phyloP scores from a whole-genome alignment of 1,284 basidiomycete species.

The Lentinus polychrous region DNA sequence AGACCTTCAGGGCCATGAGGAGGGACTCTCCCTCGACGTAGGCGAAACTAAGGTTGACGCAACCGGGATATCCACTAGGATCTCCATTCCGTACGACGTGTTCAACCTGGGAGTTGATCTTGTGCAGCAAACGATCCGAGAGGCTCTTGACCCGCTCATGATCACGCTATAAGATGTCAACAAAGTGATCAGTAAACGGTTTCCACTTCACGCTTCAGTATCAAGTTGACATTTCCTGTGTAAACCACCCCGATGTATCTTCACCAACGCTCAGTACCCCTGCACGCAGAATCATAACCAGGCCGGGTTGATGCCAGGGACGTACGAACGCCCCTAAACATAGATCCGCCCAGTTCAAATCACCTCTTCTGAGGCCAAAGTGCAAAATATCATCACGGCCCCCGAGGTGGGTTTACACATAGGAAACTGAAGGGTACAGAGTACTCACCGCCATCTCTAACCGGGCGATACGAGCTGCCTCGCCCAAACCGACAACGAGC shows the following conservation, averaged over 20 bases:
- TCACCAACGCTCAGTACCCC: constrained; percentile 71
- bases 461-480: constrained; percentile 89
- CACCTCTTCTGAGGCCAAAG: constrained; percentile 13
- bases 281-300: constrained; percentile 66
- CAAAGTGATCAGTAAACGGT: background rate
- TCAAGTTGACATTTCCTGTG: background rate
- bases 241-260: background rate
- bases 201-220: background rate
- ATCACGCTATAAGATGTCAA: constrained; percentile 55
- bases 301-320: constrained; percentile 34
- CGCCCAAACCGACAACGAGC: constrained; percentile 89
- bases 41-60: constrained; percentile 93
- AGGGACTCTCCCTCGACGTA: constrained; percentile 98
- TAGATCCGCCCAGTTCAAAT: constrained; percentile 24
- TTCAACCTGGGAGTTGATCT: constrained; percentile 80
- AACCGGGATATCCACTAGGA: constrained; percentile 81
- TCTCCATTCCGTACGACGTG: constrained; percentile 96
- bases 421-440: constrained; percentile 8
- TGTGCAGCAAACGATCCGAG: constrained; percentile 77
- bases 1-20: constrained; percentile 96
- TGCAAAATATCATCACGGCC: constrained; percentile 46
- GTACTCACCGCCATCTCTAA: constrained; percentile 85
- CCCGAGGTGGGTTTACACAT: too few relatives aligned
- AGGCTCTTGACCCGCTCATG: constrained; percentile 73
- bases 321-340: constrained; percentile 14